phyloP scores from a whole-genome alignment of 345 rosid species.

The Jatropha curcas region DNA sequence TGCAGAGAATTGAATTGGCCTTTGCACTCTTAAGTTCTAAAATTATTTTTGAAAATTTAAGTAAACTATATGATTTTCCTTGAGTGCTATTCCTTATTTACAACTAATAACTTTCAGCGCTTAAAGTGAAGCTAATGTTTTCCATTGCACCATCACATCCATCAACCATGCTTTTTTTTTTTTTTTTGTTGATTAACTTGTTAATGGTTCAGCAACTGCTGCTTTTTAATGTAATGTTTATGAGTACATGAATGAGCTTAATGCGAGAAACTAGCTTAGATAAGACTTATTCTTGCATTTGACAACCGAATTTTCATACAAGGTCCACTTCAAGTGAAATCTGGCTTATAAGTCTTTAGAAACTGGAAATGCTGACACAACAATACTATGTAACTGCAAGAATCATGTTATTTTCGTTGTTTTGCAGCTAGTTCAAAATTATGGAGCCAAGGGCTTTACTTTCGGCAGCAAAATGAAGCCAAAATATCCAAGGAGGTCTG shows the following conservation, averaged over 20 bases:
- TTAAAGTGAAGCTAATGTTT: neutral
- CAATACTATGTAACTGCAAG: neutral
- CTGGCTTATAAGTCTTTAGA: neutral
- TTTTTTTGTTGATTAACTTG: neutral
- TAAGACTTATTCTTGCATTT: neutral
- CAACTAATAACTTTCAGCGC: neutral
- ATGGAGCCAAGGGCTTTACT: constrained; percentile 78
- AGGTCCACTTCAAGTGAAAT: neutral
- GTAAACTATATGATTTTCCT: neutral
- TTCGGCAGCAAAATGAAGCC: constrained; percentile 27
- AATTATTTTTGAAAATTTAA: neutral
- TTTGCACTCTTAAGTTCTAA: neutral
- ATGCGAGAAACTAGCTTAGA: neutral
- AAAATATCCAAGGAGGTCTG: constrained; percentile 69
- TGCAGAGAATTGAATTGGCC: neutral
- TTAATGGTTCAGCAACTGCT: too few relatives aligned
- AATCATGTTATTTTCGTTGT: constrained; percentile 9
- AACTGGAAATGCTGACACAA: neutral
- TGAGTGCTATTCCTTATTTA: neutral
- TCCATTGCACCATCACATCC: neutral
- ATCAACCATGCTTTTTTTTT: neutral
- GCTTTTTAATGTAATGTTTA: neutral
- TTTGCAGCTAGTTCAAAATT: constrained; percentile 66
- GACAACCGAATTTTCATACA: neutral
- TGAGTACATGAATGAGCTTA: neutral